Conservation (phyloP, 2,329 filamentous ascomycete species). For the Epichloe coenophiala region DNA sequence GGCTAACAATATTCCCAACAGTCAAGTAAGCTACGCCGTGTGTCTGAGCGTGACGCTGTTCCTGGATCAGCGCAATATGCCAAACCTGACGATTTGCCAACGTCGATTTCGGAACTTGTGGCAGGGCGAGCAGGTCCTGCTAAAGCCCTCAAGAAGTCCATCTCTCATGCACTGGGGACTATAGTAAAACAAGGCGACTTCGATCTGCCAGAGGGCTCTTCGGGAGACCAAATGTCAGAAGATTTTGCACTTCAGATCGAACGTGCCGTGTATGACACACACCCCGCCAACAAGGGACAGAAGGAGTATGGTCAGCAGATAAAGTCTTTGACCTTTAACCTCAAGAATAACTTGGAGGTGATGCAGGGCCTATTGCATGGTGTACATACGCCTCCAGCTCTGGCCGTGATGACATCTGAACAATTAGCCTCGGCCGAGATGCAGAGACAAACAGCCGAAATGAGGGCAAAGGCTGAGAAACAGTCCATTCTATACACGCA, state of each 20-base stretch:
- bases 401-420: constrained; percentile 79
- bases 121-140: constrained; percentile 54
- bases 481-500: constrained; percentile 73
- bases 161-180: constrained; percentile 50
- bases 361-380: constrained; percentile 62
- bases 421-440: constrained; percentile 88
- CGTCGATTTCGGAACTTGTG: constrained; percentile 41
- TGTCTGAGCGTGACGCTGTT: constrained; percentile 34
- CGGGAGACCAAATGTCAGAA: constrained; percentile 51
- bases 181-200: constrained; percentile 55
- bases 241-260: constrained; percentile 69
- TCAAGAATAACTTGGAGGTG: constrained; percentile 77
- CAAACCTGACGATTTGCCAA: constrained; percentile 37
- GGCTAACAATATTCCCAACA: constrained; percentile 11
- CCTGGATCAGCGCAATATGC: constrained; percentile 27
- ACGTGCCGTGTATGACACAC: constrained; percentile 47
- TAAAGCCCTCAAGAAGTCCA: constrained; percentile 55
- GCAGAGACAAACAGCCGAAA: constrained; percentile 61
- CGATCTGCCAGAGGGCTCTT: constrained; percentile 47
- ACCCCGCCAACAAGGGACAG: constrained; percentile 30
- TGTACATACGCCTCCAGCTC: constrained; percentile 55
- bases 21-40: constrained; percentile 36
- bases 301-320: constrained; percentile 49
- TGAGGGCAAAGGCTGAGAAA: constrained; percentile 67
- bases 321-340: constrained; percentile 67